A percentile compares a stretch with the other conserved stretches of the same genome.
Evolutionary conservation across 208 protist genomes (phyloP).

Genomic region (Leishmania tropica): DNA sequence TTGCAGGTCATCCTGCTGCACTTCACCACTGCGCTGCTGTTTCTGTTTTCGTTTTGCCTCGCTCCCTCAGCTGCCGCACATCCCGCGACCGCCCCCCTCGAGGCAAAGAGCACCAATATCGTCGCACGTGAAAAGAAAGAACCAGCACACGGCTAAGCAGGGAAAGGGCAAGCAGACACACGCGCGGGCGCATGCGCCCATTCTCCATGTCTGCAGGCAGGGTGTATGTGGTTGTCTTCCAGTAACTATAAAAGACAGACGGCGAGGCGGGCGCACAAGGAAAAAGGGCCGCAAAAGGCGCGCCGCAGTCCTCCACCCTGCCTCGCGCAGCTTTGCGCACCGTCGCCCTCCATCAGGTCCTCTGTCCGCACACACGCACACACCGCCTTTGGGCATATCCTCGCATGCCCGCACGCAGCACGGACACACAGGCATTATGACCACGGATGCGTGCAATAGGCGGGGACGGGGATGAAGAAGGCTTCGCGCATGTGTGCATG

Average conservation of each 20-base stretch:
- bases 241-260: background rate
- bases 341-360: background rate
- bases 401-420: background rate
- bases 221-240: background rate
- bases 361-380: background rate
- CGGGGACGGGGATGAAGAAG: background rate
- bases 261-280: background rate
- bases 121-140: background rate
- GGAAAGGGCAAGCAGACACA: background rate
- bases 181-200: background rate
- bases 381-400: background rate
- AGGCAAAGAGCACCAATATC: background rate
- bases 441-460: background rate
- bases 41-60: background rate
- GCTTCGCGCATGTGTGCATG: background rate
- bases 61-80: background rate
- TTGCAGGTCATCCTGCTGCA: background rate
- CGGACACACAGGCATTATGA: background rate
- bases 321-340: background rate
- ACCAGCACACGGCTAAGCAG: background rate
- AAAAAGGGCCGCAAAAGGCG: background rate
- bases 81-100: too few relatives aligned
- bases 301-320: background rate
- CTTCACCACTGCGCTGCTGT: background rate
- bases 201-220: background rate